phyloP scores from a whole-genome alignment of 345 rosid genomes.

The Toxicodendron radicans region DNA sequence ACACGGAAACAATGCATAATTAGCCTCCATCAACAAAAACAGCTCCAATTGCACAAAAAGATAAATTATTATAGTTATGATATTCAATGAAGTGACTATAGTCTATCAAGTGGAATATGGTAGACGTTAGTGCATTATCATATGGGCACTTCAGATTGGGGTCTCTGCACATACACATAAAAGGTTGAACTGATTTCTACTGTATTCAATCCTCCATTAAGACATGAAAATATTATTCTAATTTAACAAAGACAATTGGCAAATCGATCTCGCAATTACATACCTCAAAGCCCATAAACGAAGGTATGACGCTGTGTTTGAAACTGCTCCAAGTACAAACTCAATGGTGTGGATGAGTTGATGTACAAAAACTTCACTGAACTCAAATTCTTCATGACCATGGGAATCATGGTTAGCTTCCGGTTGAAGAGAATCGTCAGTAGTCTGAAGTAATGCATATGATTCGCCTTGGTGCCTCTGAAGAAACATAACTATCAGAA shows the following conservation, averaged over 20 bases:
- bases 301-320: constrained; percentile 97
- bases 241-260: background rate
- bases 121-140: background rate
- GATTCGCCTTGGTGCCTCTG: constrained; percentile 90
- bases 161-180: background rate
- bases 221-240: background rate
- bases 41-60: background rate
- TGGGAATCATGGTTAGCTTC: constrained; percentile 61
- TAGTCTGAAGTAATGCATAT: constrained; percentile 54
- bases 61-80: background rate
- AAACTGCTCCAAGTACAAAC: constrained; percentile 97
- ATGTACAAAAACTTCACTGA: constrained; percentile 94
- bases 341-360: constrained; percentile 97
- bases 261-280: constrained; percentile 7
- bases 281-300: constrained; percentile 98
- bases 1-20: constrained; percentile 4
- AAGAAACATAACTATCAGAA: constrained; percentile 26
- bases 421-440: constrained; percentile 73
- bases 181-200: constrained; percentile 7
- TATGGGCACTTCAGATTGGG: background rate
- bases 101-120: background rate
- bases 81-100: background rate
- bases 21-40: constrained; percentile 1
- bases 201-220: background rate
- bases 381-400: constrained; percentile 87